These are phyloP conservation scores for Naegleria gruberi DNA, from an alignment of 208 protist genomes.

Conservation along the genomic window DNA sequence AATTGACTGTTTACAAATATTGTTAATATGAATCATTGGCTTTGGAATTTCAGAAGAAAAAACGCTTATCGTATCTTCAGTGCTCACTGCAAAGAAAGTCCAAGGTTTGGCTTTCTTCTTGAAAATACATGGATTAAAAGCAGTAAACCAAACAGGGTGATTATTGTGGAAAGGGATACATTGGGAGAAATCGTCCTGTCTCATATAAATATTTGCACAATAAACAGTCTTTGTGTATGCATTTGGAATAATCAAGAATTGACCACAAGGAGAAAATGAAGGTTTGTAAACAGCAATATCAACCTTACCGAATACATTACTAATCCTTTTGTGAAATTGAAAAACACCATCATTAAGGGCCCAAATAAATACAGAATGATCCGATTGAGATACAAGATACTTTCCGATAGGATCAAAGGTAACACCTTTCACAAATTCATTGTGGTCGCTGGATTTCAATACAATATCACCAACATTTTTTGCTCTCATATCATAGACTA, in stretches of 20 bases:
- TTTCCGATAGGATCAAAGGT: slow-evolving; percentile 4
- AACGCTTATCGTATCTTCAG: neutral
- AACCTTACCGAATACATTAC: neutral
- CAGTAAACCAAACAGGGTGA: neutral
- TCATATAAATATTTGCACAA: neutral
- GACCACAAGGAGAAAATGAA: neutral
- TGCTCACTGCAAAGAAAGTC: neutral
- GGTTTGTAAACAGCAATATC: neutral
- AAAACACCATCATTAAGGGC: neutral
- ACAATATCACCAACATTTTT: neutral
- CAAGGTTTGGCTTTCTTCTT: neutral
- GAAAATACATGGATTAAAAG: neutral
- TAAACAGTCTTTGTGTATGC: neutral
- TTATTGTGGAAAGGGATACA: neutral
- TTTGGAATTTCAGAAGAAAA: neutral
- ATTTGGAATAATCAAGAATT: neutral
- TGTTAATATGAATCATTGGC: neutral
- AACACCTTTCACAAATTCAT: neutral
- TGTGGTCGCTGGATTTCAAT: neutral
- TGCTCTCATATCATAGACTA: neutral
- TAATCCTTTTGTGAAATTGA: neutral
- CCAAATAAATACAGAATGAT: neutral
- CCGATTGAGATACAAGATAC: neutral
- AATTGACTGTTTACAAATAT: neutral
- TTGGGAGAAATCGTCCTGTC: neutral